Conservation (phyloP, 2,329 filamentous ascomycete species). For the Ceratocystis alfenasii region DNA sequence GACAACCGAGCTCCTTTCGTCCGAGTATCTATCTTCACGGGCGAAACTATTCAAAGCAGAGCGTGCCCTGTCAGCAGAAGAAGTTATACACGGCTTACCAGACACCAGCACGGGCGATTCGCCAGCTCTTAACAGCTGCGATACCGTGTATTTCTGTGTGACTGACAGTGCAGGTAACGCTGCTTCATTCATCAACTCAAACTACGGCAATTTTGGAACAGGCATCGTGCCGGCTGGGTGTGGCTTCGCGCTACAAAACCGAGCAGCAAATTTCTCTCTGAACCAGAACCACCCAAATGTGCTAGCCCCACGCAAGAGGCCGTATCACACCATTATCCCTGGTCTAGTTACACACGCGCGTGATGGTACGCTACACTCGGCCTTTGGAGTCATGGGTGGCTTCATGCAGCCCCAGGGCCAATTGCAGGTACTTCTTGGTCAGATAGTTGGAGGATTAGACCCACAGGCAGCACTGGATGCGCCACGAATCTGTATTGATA, state of each 20-base stretch:
- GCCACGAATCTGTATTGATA: constrained; percentile 77
- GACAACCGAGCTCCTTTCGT: constrained; percentile 54
- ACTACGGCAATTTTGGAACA: constrained; percentile 82
- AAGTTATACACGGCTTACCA: constrained; percentile 48
- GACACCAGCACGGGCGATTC: constrained; percentile 37
- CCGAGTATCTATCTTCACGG: constrained; percentile 62
- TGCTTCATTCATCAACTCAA: constrained; percentile 93
- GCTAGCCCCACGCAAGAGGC: constrained; percentile 69
- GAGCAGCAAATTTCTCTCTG: constrained; percentile 75
- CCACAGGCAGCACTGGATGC: constrained; percentile 86
- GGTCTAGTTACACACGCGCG: constrained; percentile 69
- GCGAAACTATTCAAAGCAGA: constrained; percentile 46
- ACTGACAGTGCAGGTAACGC: constrained; percentile 76
- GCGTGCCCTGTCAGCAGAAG: constrained; percentile 51
- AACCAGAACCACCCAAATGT: constrained; percentile 62
- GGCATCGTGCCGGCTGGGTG: constrained; percentile 73
- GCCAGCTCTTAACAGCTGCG: constrained; percentile 71
- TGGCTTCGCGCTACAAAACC: constrained; percentile 90
- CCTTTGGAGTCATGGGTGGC: constrained; percentile 94
- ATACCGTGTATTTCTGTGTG: constrained; percentile 89
- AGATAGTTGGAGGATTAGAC: constrained; percentile 67
- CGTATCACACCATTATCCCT: constrained; percentile 97
- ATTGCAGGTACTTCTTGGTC: constrained; percentile 82
- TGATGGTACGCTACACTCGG: constrained; percentile 65
- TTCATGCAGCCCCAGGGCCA: constrained; percentile 99